Percentiles rank a stretch among this genome's conserved stretches.
Evolutionary conservation across 129 eudicot species (phyloP).

Genomic region (Arctium lappa): DNA sequence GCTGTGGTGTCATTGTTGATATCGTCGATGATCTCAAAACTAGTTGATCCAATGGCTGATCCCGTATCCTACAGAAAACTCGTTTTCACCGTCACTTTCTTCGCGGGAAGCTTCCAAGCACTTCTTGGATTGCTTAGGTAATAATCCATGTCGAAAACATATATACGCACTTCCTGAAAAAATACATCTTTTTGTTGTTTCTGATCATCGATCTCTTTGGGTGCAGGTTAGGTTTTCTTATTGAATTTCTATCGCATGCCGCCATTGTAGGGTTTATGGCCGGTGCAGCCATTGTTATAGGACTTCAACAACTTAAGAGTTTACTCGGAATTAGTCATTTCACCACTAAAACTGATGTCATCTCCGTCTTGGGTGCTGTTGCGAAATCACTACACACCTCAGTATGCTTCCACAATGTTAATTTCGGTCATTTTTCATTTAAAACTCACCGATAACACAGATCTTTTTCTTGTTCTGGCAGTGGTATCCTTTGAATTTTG

Average conservation of each 20-base stretch:
- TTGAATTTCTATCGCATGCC: constrained; percentile 81
- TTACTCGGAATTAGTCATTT: constrained; percentile 56
- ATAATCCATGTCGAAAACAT: background rate
- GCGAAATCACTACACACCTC: constrained; percentile 39
- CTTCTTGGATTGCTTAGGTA: constrained; percentile 65
- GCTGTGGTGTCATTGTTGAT: constrained; percentile 70
- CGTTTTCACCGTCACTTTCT: constrained; percentile 64
- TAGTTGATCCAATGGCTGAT: constrained; percentile 49
- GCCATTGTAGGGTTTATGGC: constrained; percentile 86
- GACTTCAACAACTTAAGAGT: constrained; percentile 73
- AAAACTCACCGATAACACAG: background rate
- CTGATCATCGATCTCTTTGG: background rate
- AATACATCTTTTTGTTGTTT: background rate
- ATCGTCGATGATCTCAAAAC: constrained; percentile 35
- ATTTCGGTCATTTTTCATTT: background rate
- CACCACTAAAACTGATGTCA: constrained; percentile 54
- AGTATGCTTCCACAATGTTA: constrained; percentile 21
- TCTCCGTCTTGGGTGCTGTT: constrained; percentile 54
- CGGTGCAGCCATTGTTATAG: constrained; percentile 76
- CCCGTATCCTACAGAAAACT: constrained; percentile 43
- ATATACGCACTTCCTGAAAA: too few species aligned
- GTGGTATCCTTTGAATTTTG: constrained; percentile 64
- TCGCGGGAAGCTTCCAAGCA: constrained; percentile 66
- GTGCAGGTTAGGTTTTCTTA: constrained; percentile 69
- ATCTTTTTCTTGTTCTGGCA: constrained; percentile 15